phyloP scores from a whole-genome alignment of 2,329 filamentous ascomycete species.

The Catunica adiposa region DNA sequence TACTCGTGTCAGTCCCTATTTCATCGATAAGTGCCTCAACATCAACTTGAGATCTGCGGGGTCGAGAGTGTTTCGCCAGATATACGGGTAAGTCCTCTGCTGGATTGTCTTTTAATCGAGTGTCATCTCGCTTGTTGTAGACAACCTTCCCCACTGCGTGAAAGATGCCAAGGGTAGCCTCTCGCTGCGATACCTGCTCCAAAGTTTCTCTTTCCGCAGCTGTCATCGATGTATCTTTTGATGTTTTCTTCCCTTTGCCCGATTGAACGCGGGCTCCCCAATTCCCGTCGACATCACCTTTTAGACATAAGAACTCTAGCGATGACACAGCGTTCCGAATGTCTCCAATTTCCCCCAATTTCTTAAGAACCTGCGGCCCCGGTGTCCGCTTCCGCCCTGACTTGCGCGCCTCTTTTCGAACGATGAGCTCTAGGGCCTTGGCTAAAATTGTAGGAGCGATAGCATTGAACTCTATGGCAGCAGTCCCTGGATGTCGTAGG shows the following conservation, averaged over 20 bases:
- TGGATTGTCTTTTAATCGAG: background rate
- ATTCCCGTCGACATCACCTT: slow-evolving; percentile 46
- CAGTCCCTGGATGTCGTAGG: slow-evolving; percentile 60
- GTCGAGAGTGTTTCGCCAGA: slow-evolving; percentile 39
- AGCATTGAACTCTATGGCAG: slow-evolving; percentile 79
- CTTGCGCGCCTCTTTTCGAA: slow-evolving; percentile 69
- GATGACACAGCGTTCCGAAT: slow-evolving; percentile 84
- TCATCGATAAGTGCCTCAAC: slow-evolving; percentile 76
- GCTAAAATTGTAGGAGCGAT: slow-evolving; percentile 73
- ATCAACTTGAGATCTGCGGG: slow-evolving; percentile 46
- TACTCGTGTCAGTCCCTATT: slow-evolving; percentile 79
- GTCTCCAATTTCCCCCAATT: slow-evolving; percentile 73
- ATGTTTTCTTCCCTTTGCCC: slow-evolving; percentile 47
- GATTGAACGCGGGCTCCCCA: slow-evolving; percentile 62
- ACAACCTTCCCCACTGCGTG: slow-evolving; percentile 92
- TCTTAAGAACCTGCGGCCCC: slow-evolving; percentile 61
- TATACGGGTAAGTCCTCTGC: slow-evolving; percentile 43
- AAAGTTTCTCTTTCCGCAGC: slow-evolving; percentile 64
- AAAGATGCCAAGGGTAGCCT: slow-evolving; percentile 83
- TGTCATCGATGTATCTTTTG: slow-evolving; percentile 47
- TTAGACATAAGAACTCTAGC: slow-evolving; percentile 79
- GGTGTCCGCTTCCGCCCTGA: slow-evolving; percentile 62
- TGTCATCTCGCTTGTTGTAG: slow-evolving; percentile 63
- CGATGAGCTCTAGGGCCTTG: slow-evolving; percentile 66
- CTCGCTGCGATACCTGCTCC: slow-evolving; percentile 67